Base-by-base conservation (phyloP, 768 basidiomycete species). In the Coprinopsis strossmayeri region DNA sequence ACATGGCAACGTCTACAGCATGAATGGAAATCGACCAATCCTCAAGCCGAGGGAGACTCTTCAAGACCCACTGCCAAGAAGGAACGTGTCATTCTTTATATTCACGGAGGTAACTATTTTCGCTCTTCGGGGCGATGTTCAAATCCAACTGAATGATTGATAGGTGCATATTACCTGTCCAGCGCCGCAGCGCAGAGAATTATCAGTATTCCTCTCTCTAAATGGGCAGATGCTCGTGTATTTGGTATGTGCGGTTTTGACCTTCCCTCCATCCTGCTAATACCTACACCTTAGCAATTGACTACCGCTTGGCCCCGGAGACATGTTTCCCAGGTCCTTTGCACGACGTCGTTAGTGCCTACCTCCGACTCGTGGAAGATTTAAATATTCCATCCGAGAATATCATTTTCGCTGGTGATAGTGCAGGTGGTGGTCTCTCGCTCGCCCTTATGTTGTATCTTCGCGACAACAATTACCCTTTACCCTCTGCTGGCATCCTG, bases 251-350 rank as follows among this genome's bases (percentile, higher is more conserved):
- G 39, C 32, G 10, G 32, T 21, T 52, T 47, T 24, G 25, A 32
- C 15, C 15, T 7, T 55, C 51, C 28, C 9, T 24, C 13, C 20
- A 13, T 30, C 42, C 26, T 43, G 34, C 52, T 37, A 35, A 18
- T 15, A 44, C 45, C 12, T 23, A n/a, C 18, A 7, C 39, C n/a
- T 32, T 55, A 95, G 93, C 93, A 5, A 71, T 99, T 52, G 92
- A 96, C 62, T 99, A 99, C 65, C 89, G 95, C 10, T 74, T 99
- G 28, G 94, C 95, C 0, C 95, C 95, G 1, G 95, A 99, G 65
- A 92, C 92, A 3, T 77, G 79, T 35, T 99, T 98, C 65, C 95
- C 95, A 0, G 90, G 93, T 0, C 88, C 92, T 9, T 61, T 72
- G 12, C 71, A 95, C 75, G 95, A 99, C 58, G 88, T 84, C 18